Conservation (phyloP, 441 rosid genomes). For the Pelargonium myrrhifolium region DNA sequence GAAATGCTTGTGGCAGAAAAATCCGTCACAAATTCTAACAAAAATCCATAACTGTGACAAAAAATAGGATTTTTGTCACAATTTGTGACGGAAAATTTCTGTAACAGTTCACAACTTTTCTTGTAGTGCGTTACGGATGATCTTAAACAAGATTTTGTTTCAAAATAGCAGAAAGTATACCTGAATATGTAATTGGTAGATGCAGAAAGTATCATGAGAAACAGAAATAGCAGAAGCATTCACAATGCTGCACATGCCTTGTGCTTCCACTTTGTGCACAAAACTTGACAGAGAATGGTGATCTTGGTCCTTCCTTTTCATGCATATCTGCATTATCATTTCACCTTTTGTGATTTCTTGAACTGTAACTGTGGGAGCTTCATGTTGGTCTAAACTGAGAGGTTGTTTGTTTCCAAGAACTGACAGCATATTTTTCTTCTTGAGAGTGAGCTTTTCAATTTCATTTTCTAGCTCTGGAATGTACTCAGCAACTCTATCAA, state of each 20-base stretch:
- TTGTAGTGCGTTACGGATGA: too few relatives aligned
- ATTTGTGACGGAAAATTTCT: too few relatives aligned
- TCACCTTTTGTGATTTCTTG: constrained; percentile 23
- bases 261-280: constrained; percentile 30
- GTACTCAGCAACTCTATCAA: constrained; percentile 35
- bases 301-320: constrained; percentile 5
- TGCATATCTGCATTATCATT: constrained; percentile 22
- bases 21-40: too few relatives aligned
- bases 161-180: constrained; percentile 1
- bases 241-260: constrained; percentile 25
- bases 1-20: too few relatives aligned
- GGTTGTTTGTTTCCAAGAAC: neutral
- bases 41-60: too few relatives aligned
- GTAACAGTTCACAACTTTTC: too few relatives aligned
- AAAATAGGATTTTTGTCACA: too few relatives aligned
- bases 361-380: constrained; percentile 12
- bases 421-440: constrained; percentile 18
- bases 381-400: neutral
- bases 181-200: constrained; percentile 34
- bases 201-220: constrained; percentile 24
- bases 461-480: constrained; percentile 39
- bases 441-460: constrained; percentile 29
- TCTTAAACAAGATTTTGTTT: too few relatives aligned
- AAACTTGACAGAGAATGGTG: constrained; percentile 23
- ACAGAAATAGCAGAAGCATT: constrained; percentile 30